These are phyloP conservation scores for Salvia sclarea DNA, from an alignment of 305 asterid species.

Conservation along the genomic window DNA sequence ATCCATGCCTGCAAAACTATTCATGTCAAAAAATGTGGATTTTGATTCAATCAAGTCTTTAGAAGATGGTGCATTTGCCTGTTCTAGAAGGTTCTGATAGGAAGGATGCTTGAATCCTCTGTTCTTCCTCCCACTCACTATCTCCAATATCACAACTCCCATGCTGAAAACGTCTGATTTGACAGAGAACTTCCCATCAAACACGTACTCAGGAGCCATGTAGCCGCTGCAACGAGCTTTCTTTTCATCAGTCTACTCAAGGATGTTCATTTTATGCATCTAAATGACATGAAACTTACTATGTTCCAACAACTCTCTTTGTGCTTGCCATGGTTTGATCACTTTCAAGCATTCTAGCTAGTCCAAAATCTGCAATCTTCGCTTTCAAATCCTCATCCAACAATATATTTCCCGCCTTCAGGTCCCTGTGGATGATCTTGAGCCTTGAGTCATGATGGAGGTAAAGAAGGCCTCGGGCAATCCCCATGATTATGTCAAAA, in stretches of 20 bases:
- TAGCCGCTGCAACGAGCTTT: too few species aligned
- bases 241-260: too few species aligned
- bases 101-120: background rate
- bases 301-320: slow-evolving; percentile 34
- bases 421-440: too few species aligned
- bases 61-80: too few species aligned
- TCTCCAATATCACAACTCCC: too few species aligned
- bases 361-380: slow-evolving; percentile 34
- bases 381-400: slow-evolving; percentile 29
- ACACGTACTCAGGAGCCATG: too few species aligned
- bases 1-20: slow-evolving; percentile 20
- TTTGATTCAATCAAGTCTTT: too few species aligned
- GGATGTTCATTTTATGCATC: too few species aligned
- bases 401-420: slow-evolving; percentile 28
- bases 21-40: too few species aligned
- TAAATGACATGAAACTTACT: slow-evolving; percentile 7
- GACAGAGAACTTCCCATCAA: too few species aligned
- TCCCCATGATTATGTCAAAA: slow-evolving; percentile 29
- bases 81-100: slow-evolving; percentile 21
- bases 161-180: too few species aligned
- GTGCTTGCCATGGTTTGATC: slow-evolving; percentile 28
- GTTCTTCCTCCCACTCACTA: too few species aligned
- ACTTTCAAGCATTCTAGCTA: slow-evolving; percentile 31
- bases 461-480: slow-evolving; percentile 30
- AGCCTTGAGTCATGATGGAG: slow-evolving; percentile 32